Percentiles rank a stretch among this genome's conserved stretches.
These are phyloP conservation scores for Tulasnella sp. DNA, from an alignment of 768 basidiomycete species.

Conservation along the genomic window DNA sequence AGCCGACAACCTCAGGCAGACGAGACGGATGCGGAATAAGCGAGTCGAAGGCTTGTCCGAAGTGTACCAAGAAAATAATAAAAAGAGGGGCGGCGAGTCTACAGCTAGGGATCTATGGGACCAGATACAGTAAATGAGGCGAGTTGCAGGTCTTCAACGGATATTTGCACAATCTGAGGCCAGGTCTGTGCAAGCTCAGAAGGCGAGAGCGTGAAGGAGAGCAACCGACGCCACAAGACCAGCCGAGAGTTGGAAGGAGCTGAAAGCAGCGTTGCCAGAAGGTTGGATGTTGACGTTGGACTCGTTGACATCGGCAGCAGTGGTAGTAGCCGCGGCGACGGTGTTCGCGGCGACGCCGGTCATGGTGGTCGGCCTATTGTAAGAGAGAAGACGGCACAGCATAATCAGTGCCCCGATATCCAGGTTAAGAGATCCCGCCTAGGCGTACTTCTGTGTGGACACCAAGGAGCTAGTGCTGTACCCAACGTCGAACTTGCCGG, in stretches of 20 bases:
- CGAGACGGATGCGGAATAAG: not conserved
- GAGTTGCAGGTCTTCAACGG: not conserved
- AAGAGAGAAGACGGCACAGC: not conserved
- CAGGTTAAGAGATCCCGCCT: not conserved
- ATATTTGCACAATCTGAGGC: not conserved
- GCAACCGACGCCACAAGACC: conserved; percentile 1
- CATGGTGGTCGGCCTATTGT: conserved; percentile 20
- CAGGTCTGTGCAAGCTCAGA: conserved; percentile 4
- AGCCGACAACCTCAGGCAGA: not conserved
- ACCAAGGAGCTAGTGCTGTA: not conserved
- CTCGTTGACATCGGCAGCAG: conserved; percentile 10
- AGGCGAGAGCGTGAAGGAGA: conserved; percentile 13
- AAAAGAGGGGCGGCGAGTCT: not conserved
- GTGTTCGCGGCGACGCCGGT: not conserved
- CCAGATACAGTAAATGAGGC: not conserved
- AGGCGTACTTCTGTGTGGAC: not conserved
- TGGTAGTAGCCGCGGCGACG: not conserved
- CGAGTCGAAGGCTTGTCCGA: not conserved
- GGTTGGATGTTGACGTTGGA: conserved; percentile 14
- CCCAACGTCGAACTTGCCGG: conserved; percentile 11
- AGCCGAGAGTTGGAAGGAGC: conserved; percentile 18
- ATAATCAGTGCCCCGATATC: not conserved
- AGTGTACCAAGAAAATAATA: not conserved
- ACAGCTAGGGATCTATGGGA: not conserved
- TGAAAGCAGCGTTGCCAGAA: conserved; percentile 17